Base-by-base conservation (phyloP, 306 rosid species). In the Abrus pulchellus region DNA sequence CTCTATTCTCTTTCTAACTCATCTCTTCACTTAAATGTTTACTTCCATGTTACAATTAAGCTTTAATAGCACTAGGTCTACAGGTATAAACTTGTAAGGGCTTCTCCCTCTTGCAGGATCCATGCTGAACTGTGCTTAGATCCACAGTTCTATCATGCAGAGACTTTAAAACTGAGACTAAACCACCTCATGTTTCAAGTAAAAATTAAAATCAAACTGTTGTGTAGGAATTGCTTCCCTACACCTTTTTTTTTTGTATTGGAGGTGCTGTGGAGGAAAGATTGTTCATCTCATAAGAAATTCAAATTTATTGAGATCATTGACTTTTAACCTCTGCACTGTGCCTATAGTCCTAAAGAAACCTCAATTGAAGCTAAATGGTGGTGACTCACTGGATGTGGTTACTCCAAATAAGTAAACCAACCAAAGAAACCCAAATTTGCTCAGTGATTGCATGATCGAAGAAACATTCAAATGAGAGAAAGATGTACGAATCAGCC, bases 361-460 rank as follows among this genome's bases (percentile, higher is more conserved):
- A 20, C 20, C 20, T 20, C 47, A 6, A 36, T 36, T 62, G 29
- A 34, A 47, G 74, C 20, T 64, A 41, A 68, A 49, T 7, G 29
- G 6, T 47, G 74, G 27, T 47, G 55, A 45, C 14, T 29, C 9
- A 5, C 48, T 45, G 53, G 55, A 68, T 27, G 20, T 44, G 20
- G 74, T 44, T 40, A 2, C 40, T 36, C 4, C 50, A 65, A 65
- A 41, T 65, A 65, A 65, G 33, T 40, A 66, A 43, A 66, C 72
- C 36, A 7, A 20, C 52, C 72, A 40, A 20, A 20, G 20, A 20
- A 20, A 20, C 20, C 20, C 20, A 20, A 40, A 5, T 54, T 40
- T 38, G 3, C 5, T 38, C 12, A 54, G 53, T 32, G n/a, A 55
- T 38, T 73, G 53, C 78, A 74, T 13, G 9, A 28, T 56, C 49